Base-by-base conservation (phyloP, 768 basidiomycete genomes). In the Chalciporus piperatus region DNA sequence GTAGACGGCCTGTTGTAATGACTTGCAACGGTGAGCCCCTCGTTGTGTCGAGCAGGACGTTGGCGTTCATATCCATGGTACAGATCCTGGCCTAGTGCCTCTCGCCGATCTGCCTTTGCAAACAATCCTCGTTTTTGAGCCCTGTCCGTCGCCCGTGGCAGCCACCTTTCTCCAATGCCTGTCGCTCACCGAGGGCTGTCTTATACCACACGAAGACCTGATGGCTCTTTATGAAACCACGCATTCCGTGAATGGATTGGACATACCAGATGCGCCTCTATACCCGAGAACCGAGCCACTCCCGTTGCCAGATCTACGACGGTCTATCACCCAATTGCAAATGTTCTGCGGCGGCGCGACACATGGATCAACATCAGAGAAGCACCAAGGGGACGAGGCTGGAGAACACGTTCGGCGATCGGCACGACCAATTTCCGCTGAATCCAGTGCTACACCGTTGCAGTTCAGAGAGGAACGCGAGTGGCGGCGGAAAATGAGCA, bases 1-100 rank as follows among this genome's bases (percentile, higher is more conserved):
- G 92, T 58, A 83, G 81, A 59, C 75, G 97, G 50, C 96, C 97
- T 6, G 87, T 99, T 38, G 80, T 99, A 45, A 80, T 93, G 72
- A 98, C 96, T 48, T 98, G 97, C 70, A 97, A 95, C 60, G 94
- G 96, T 94, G 62, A 67, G 62, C 19, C 30, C 41, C 38, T 52
- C 51, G 50, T 56, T 54, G 33, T 25, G 23, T 60, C 7, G 30
- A 50, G 55, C 44, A 38, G 42, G 51, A 52, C 17, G 23, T 30
- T n/a, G 16, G 13, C 17, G 37, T 48, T 52, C 19, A 51, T 52
- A 50, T 56, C 5, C 39, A 22, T 33, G 43, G 27, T 38, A 27
- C 64, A 93, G 93, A 96, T 75, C 66, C 79, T 16, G 78, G 81
- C 6, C 72, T 87, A 41, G 78, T 98, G 27, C 95, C 95, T 4